Base-by-base conservation (phyloP, 345 rosid species). In the Raphanus sativus region DNA sequence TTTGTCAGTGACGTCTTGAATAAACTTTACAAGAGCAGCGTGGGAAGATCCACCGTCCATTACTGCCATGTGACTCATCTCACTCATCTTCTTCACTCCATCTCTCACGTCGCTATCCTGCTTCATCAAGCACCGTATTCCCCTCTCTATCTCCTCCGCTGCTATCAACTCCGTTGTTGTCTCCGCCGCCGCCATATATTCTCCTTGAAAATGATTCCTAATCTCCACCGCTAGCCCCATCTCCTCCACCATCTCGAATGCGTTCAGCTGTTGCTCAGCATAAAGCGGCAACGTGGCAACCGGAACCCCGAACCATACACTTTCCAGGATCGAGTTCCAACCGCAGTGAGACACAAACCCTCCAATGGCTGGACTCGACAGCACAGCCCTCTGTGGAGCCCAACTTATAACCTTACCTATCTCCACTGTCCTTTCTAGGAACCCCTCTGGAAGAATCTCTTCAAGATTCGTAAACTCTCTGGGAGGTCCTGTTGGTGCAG, bases 1-100 rank as follows among this genome's bases (percentile, higher is more conserved):
- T n/a, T n/a, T n/a, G 30, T 28, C n/a, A n/a, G n/a, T n/a, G 9
- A 75, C 74, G 62, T 75, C 79, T 75, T 55, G 29, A 11, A 77
- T 40, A 6, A 77, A 77, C 40, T 70, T 77, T 0, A 17, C 6
- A 8, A 77, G 29, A 71, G 71, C 50, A 40, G 32, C 48, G 29
- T 81, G 55, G 0, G 90, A 87, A 68, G 89, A 88, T 64, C 90
- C 92, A 71, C 88, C 89, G 6, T 84, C 82, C 25, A 54, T 12
- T 61, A 81, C 10, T 0, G 86, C 83, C 21, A 62, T 74, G 69
- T 84, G 77, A n/a, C 85, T 71, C 67, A 34, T 67, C 2, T 71
- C 82, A 17, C 87, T 85, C 70, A 75, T 76, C 62, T 75, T 81
- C 69, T 76, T 80, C 3, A 78, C 85, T 56, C 62, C 81, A 26